Percentiles rank a stretch among this genome's conserved stretches.
phyloP scores from a whole-genome alignment of 2,329 filamentous ascomycete species.

The Hypoxylon sp. region DNA sequence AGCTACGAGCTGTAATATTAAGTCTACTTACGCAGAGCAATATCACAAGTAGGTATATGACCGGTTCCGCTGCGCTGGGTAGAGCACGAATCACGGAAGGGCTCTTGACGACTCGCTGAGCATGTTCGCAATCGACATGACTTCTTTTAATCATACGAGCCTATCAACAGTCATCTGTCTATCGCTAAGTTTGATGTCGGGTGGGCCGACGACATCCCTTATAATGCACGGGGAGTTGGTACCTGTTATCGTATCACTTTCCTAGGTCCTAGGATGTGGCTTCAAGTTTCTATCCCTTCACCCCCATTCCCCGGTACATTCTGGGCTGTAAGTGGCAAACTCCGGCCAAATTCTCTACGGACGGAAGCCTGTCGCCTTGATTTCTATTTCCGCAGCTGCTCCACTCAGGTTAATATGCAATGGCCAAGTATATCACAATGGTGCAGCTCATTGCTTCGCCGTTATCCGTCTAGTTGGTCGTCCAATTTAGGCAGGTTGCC shows the following conservation, averaged over 20 bases:
- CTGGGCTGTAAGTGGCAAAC: conserved; percentile 3
- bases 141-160: background rate
- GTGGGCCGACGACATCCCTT: conserved; percentile 9
- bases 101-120: background rate
- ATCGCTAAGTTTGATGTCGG: conserved; percentile 9
- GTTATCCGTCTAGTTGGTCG: conserved; percentile 36
- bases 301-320: background rate
- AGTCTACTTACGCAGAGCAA: background rate
- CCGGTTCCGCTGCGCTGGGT: conserved; percentile 31
- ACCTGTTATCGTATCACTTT: conserved; percentile 1
- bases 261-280: background rate
- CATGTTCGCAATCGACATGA: background rate
- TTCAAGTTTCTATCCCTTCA: background rate
- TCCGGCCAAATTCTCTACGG: background rate
- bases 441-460: conserved; percentile 24
- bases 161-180: conserved; percentile 1
- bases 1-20: conserved; percentile 1
- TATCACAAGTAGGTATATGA: background rate
- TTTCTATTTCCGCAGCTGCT: conserved; percentile 6
- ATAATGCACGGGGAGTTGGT: background rate
- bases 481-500: conserved; percentile 49
- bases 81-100: background rate
- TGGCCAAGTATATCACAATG: conserved; percentile 32
- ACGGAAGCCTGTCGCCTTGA: conserved; percentile 8
- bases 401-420: conserved; percentile 31